These are phyloP conservation scores for Pneumocystis oryctolagi DNA, from an alignment of 1,139 yeast genomes.

Conservation along the genomic window DNA sequence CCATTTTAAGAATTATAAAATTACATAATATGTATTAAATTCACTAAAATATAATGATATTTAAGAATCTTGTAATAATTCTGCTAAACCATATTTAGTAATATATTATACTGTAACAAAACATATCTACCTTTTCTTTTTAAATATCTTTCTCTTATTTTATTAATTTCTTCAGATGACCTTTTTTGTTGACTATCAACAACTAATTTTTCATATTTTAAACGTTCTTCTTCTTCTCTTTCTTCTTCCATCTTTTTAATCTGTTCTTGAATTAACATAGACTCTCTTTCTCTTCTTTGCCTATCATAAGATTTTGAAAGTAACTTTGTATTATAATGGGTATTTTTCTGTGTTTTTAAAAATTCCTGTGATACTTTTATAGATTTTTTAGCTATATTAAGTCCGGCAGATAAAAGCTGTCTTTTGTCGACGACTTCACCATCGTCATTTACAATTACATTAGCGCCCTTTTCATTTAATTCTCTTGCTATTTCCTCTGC, in stretches of 20 bases:
- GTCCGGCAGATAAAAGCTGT: constrained; percentile 20
- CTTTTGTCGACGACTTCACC: constrained; percentile 22
- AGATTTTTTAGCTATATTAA: constrained; percentile 16
- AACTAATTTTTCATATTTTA: constrained; percentile 15
- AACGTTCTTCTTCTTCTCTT: constrained; percentile 7
- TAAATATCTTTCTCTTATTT: neutral
- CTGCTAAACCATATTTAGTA: neutral
- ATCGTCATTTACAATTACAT: constrained; percentile 20
- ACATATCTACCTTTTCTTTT: neutral
- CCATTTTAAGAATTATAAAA: neutral
- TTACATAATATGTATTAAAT: neutral
- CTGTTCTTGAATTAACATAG: neutral
- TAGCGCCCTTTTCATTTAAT: constrained; percentile 15
- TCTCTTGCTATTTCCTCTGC: constrained; percentile 13
- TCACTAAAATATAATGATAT: neutral
- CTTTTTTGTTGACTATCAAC: neutral
- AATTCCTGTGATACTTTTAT: neutral
- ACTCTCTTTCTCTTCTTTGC: neutral
- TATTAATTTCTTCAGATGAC: neutral
- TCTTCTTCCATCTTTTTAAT: constrained; percentile 2
- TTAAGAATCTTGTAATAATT: neutral
- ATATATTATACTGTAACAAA: neutral
- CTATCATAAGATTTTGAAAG: neutral
- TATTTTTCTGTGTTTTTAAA: neutral
- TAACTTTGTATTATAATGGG: neutral